These are phyloP conservation scores for Pachyrhizus erosus DNA, from an alignment of 306 rosid species.

Conservation along the genomic window DNA sequence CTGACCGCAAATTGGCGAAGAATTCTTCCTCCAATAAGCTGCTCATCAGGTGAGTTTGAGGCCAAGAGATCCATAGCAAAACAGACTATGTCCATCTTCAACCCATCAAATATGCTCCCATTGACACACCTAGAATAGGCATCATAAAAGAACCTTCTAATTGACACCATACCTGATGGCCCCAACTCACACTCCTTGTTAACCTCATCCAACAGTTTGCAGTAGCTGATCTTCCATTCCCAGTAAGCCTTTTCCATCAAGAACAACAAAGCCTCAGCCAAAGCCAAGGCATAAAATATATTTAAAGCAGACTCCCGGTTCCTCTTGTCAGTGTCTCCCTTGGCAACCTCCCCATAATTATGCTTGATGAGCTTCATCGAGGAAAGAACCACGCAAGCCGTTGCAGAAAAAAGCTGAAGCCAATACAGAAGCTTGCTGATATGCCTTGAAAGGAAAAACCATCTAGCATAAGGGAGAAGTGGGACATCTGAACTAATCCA, in stretches of 20 bases:
- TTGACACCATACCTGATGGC: constrained; percentile 67
- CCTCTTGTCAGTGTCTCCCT: constrained; percentile 85
- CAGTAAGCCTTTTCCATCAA: constrained; percentile 80
- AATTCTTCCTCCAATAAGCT: constrained; percentile 83
- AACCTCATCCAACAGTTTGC: constrained; percentile 75
- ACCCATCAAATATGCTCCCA: constrained; percentile 91
- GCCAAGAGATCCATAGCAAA: constrained; percentile 81
- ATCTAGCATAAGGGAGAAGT: constrained; percentile 69
- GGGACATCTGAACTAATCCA: constrained; percentile 91
- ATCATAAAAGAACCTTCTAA: constrained; percentile 86
- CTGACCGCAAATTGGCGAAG: constrained; percentile 68
- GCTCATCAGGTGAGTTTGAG: constrained; percentile 87
- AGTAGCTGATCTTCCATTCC: constrained; percentile 77
- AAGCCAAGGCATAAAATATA: constrained; percentile 82
- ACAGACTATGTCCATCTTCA: constrained; percentile 93
- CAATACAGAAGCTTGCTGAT: constrained; percentile 87
- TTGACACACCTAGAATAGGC: constrained; percentile 87
- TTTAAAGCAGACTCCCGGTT: constrained; percentile 73
- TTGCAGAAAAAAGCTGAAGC: constrained; percentile 93
- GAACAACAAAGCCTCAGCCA: constrained; percentile 89
- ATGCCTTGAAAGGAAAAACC: constrained; percentile 74
- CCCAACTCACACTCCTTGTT: constrained; percentile 76
- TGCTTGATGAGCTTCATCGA: constrained; percentile 64
- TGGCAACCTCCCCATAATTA: constrained; percentile 73
- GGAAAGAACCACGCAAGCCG: constrained; percentile 81